Evolutionary conservation across 352 stramenopile species (phyloP).

Genomic region (Phytophthora aleatoria): DNA sequence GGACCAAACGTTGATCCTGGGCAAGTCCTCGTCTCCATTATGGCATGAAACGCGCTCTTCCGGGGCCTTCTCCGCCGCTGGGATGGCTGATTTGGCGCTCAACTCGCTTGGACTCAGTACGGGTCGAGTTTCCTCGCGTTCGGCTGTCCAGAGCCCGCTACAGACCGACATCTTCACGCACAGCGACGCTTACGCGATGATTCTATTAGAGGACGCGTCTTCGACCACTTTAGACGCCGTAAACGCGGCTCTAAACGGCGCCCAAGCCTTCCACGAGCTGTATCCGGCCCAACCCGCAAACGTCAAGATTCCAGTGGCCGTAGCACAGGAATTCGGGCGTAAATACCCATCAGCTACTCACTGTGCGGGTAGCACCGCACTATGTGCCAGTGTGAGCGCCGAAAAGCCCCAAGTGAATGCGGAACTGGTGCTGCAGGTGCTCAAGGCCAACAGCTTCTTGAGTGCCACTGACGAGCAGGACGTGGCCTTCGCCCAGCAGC

Average conservation of each 20-base stretch:
- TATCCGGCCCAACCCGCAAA: slow-evolving; percentile 28
- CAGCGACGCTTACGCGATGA: slow-evolving; percentile 37
- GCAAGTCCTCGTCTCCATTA: slow-evolving; percentile 20
- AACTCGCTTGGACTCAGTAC: slow-evolving; percentile 40
- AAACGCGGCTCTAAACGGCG: slow-evolving; percentile 23
- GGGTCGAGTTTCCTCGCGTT: slow-evolving; percentile 25
- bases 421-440: slow-evolving; percentile 30
- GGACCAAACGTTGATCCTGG: slow-evolving; percentile 38
- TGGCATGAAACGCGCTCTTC: slow-evolving; percentile 27
- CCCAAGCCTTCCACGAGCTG: slow-evolving; percentile 34
- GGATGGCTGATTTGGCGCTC: slow-evolving; percentile 47
- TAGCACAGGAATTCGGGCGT: slow-evolving; percentile 35
- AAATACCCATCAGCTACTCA: slow-evolving; percentile 18
- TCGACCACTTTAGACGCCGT: slow-evolving; percentile 23
- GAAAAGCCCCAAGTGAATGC: slow-evolving; percentile 2
- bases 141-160: slow-evolving; percentile 32
- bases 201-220: slow-evolving; percentile 39
- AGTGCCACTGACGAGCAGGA: slow-evolving; percentile 27
- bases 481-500: slow-evolving; percentile 35
- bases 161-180: slow-evolving; percentile 52
- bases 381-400: slow-evolving; percentile 32
- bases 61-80: slow-evolving; percentile 32
- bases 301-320: slow-evolving; percentile 29
- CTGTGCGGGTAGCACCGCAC: slow-evolving; percentile 36
- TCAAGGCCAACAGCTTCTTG: slow-evolving; percentile 36